Evolutionary conservation across 306 rosid species (phyloP).

Genomic region (Carpinus fangiana): DNA sequence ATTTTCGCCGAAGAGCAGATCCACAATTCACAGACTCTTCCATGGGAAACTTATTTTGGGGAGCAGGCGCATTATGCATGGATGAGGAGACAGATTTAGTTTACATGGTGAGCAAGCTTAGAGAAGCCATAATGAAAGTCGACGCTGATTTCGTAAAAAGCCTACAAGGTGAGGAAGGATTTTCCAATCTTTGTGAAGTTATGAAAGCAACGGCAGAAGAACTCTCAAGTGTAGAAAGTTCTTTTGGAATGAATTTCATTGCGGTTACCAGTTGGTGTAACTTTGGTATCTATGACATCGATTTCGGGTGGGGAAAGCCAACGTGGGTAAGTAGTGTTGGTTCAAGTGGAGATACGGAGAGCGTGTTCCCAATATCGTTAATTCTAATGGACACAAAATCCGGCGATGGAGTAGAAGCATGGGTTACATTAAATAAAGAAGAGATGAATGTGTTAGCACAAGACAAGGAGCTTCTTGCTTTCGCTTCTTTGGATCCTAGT

Average conservation of each 20-base stretch:
- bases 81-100: neutral
- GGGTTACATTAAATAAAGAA: slow-evolving; percentile 14
- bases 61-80: neutral
- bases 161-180: slow-evolving; percentile 8
- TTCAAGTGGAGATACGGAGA: neutral
- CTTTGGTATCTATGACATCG: slow-evolving; percentile 4
- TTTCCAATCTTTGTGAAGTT: neutral
- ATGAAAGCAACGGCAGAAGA: neutral
- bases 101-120: slow-evolving; percentile 4
- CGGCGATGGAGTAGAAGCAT: slow-evolving; percentile 13
- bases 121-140: neutral
- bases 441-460: neutral
- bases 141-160: neutral
- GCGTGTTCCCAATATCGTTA: neutral
- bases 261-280: slow-evolving; percentile 17
- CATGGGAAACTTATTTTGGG: slow-evolving; percentile 14
- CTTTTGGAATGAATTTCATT: slow-evolving; percentile 5
- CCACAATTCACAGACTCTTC: neutral
- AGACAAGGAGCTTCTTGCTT: slow-evolving; percentile 18
- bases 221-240: neutral
- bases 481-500: slow-evolving; percentile 21
- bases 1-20: slow-evolving; percentile 10
- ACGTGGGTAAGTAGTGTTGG: neutral
- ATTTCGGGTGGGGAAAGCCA: slow-evolving; percentile 30
- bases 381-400: slow-evolving; percentile 4